Percentiles rank a stretch among this genome's conserved stretches.
Conservation (phyloP, 345 rosid species). For the Firmiana major region DNA sequence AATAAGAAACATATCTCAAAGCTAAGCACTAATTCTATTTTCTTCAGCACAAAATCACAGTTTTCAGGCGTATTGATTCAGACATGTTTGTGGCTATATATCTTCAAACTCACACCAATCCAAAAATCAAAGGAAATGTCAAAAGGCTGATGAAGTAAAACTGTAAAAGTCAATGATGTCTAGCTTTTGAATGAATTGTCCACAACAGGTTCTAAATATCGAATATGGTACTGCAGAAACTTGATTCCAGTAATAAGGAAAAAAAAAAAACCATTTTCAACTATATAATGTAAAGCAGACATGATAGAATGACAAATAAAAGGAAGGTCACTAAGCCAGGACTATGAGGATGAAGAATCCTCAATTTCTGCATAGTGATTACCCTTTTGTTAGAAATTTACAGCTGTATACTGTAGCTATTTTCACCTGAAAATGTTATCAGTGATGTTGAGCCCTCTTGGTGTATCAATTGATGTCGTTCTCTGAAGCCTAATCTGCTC, state of each 20-base stretch:
- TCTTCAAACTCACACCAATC: neutral
- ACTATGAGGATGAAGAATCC: conserved; percentile 4
- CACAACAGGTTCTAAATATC: neutral
- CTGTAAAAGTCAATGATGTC: neutral
- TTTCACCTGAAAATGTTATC: conserved; percentile 38
- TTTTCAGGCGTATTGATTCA: neutral
- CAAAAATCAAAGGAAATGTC: neutral
- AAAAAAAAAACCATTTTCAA: neutral
- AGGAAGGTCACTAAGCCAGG: conserved; percentile 1
- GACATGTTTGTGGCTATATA: neutral
- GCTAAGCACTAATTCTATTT: neutral
- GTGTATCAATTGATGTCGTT: conserved; percentile 49
- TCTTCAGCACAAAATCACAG: neutral
- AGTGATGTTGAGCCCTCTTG: conserved; percentile 33
- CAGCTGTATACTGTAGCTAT: neutral
- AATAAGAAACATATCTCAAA: neutral
- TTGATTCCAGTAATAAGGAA: neutral
- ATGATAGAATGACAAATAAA: neutral
- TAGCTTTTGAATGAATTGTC: neutral
- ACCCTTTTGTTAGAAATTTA: conserved; percentile 11
- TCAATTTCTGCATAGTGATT: neutral
- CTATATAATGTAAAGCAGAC: neutral
- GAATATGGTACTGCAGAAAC: neutral
- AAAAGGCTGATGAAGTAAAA: neutral
- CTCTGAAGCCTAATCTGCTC: conserved; percentile 90